phyloP scores from a whole-genome alignment of 345 rosid species.

The Salix dunnii region DNA sequence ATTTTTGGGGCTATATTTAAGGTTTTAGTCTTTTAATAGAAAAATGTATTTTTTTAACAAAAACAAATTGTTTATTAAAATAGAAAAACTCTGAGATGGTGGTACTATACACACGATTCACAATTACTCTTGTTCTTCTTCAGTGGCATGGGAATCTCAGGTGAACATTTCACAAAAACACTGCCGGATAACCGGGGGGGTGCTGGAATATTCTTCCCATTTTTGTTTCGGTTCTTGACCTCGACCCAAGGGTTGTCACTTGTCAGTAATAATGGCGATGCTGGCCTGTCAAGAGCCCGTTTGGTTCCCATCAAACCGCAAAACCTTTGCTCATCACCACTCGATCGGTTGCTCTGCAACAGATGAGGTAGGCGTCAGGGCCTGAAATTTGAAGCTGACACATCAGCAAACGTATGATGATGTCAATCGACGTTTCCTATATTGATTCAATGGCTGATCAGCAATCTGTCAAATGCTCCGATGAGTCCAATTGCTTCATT shows the following conservation, averaged over 20 bases:
- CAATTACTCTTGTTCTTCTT: not conserved
- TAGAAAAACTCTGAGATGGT: too few species aligned
- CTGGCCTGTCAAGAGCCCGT: not conserved
- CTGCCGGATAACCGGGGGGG: too few species aligned
- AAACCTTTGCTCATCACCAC: not conserved
- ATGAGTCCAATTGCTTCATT: too few species aligned
- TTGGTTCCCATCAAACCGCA: not conserved
- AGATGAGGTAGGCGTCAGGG: not conserved
- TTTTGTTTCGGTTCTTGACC: not conserved
- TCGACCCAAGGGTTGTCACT: not conserved
- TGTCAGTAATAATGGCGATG: conserved; percentile 3
- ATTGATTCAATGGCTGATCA: not conserved
- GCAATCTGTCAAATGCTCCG: too few species aligned
- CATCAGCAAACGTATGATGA: not conserved
- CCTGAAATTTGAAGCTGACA: conserved; percentile 1
- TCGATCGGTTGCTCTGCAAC: not conserved
- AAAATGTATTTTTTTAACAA: too few species aligned
- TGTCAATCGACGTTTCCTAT: not conserved
- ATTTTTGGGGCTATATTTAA: too few species aligned
- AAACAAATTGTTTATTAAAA: too few species aligned
- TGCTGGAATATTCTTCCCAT: too few species aligned
- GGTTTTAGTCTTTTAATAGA: too few species aligned
- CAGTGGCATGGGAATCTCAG: not conserved
- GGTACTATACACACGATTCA: too few species aligned
- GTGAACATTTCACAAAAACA: too few species aligned